These are phyloP conservation scores for Seiridium unicorne DNA, from an alignment of 2,329 filamentous ascomycete species.

Conservation along the genomic window DNA sequence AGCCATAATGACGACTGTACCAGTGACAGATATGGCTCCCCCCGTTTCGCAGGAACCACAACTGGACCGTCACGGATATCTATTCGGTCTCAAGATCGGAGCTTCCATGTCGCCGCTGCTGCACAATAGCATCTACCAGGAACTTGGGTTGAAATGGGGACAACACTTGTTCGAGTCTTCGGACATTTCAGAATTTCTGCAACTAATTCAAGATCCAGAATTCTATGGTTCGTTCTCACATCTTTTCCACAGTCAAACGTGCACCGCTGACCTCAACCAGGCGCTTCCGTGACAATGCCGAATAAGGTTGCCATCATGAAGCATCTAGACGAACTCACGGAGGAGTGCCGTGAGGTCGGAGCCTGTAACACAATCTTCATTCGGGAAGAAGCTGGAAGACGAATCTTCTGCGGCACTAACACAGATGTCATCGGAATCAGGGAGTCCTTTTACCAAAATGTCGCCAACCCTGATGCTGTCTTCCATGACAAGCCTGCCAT, in stretches of 20 bases:
- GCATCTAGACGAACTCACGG: conserved; percentile 70
- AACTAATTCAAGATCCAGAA: conserved; percentile 52
- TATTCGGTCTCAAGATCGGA: conserved; percentile 56
- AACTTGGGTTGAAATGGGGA: conserved; percentile 48
- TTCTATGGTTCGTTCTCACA: conserved; percentile 53
- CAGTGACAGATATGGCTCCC: neutral
- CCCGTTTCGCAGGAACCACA: conserved; percentile 7
- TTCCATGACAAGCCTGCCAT: conserved; percentile 64
- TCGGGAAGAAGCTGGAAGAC: conserved; percentile 43
- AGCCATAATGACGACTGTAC: neutral
- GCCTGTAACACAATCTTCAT: conserved; percentile 80
- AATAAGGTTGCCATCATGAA: conserved; percentile 77
- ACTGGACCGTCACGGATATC: conserved; percentile 48
- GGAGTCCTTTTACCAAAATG: conserved; percentile 65
- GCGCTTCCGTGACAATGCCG: conserved; percentile 78
- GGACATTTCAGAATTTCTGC: conserved; percentile 46
- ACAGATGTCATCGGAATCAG: conserved; percentile 79
- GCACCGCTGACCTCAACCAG: conserved; percentile 29
- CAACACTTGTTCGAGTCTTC: conserved; percentile 52
- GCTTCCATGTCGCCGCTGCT: conserved; percentile 55
- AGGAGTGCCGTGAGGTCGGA: conserved; percentile 70
- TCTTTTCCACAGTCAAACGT: neutral
- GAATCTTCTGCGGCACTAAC: conserved; percentile 69
- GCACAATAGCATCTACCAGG: conserved; percentile 52
- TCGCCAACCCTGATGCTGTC: conserved; percentile 38